Conservation (phyloP, 305 asterid genomes). For the Fraxinus sp. region DNA sequence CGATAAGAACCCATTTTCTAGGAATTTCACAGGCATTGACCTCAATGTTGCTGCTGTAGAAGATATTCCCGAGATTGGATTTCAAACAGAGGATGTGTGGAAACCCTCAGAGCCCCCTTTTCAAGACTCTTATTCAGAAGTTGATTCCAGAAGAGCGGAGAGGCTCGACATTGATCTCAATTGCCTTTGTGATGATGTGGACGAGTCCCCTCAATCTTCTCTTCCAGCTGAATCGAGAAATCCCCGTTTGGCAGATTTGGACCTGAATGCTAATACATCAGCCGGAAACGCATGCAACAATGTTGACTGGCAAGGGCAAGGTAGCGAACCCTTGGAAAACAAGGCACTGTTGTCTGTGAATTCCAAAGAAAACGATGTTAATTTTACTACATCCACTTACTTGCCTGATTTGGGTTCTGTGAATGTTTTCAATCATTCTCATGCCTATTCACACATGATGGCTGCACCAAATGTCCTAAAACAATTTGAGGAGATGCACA, state of each 20-base stretch:
- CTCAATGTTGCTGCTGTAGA: conserved; percentile 56
- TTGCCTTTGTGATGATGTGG: conserved; percentile 35
- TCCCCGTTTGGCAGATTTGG: conserved; percentile 31
- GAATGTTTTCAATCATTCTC: conserved; percentile 20
- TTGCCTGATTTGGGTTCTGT: conserved; percentile 28
- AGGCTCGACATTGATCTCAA: conserved; percentile 49
- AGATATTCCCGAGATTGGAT: conserved; percentile 26
- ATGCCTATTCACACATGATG: conserved; percentile 21
- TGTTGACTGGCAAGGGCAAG: conserved; percentile 26
- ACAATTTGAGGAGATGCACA: conserved; percentile 33
- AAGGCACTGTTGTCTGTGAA: conserved; percentile 21
- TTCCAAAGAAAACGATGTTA: conserved; percentile 24
- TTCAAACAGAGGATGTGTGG: conserved; percentile 5
- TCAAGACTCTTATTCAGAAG: conserved; percentile 28
- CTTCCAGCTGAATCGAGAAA: conserved; percentile 19
- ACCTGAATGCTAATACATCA: conserved; percentile 31
- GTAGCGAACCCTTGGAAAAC: conserved; percentile 19
- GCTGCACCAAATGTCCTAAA: conserved; percentile 39
- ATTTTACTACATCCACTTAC: conserved; percentile 24
- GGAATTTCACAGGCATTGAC: conserved; percentile 40
- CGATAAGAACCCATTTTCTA: conserved; percentile 7
- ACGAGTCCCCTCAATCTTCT: conserved; percentile 27
- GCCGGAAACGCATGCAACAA: conserved; percentile 16
- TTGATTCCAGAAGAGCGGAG: conserved; percentile 28
- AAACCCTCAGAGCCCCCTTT: not conserved